Conservation (phyloP, 2,329 filamentous ascomycete species). For the Pleochaeta shiraiana region DNA sequence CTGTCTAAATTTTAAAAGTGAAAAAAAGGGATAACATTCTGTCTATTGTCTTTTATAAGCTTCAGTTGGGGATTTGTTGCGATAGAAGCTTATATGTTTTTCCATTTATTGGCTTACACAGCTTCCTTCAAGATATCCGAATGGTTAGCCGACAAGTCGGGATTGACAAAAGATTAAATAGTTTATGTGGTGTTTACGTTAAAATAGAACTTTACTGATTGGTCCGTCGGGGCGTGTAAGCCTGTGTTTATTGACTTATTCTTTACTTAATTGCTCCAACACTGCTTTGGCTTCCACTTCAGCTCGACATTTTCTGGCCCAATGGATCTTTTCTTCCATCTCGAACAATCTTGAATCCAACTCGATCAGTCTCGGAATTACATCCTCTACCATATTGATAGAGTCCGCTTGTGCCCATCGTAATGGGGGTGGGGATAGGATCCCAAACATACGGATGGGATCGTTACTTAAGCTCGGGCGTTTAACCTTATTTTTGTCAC, state of each 20-base stretch:
- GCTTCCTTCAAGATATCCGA: too few species aligned
- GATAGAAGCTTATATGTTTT: too few species aligned
- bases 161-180: too few species aligned
- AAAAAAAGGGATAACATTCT: too few species aligned
- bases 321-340: slow-evolving; percentile 47
- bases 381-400: slow-evolving; percentile 29
- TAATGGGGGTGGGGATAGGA: slow-evolving; percentile 26
- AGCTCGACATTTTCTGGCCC: slow-evolving; percentile 16
- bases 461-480: slow-evolving; percentile 19
- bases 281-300: neutral
- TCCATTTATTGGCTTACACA: too few species aligned
- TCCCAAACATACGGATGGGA: slow-evolving; percentile 35
- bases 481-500: neutral
- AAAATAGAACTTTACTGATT: too few species aligned
- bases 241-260: neutral
- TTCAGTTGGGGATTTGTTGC: too few species aligned
- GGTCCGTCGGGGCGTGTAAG: too few species aligned
- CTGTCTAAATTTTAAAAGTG: too few species aligned
- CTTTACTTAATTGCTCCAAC: neutral
- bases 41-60: too few species aligned
- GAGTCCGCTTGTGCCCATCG: slow-evolving; percentile 37
- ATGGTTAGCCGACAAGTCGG: too few species aligned
- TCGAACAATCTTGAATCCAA: slow-evolving; percentile 37
- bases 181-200: too few species aligned
- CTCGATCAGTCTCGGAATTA: slow-evolving; percentile 34